Evolutionary conservation across 2,329 filamentous ascomycete species (phyloP).

Genomic region (Bipolaris gigantea): DNA sequence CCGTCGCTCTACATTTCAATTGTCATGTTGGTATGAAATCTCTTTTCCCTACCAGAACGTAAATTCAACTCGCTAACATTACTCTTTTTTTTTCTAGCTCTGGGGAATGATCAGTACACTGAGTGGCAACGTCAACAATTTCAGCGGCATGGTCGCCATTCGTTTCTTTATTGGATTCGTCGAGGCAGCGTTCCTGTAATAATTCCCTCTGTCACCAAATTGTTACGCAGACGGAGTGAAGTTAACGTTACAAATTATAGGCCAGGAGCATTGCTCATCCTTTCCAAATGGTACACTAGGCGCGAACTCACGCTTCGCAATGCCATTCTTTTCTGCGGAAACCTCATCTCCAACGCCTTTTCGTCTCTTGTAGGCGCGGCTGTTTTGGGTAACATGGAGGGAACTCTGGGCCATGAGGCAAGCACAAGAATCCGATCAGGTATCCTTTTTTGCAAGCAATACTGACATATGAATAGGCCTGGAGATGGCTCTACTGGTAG

Average conservation of each 20-base stretch:
- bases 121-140: constrained; percentile 38
- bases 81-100: constrained; percentile 1
- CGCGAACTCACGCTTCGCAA: constrained; percentile 49
- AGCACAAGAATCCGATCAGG: not conserved
- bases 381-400: constrained; percentile 45
- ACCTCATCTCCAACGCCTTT: constrained; percentile 49
- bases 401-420: constrained; percentile 32
- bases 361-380: constrained; percentile 50
- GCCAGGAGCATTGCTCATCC: constrained; percentile 64
- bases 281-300: constrained; percentile 69
- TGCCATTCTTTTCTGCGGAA: constrained; percentile 48
- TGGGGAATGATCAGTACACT: constrained; percentile 47
- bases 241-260: not conserved
- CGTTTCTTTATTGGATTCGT: constrained; percentile 45
- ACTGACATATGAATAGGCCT: constrained; percentile 28
- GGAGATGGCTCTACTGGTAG: constrained; percentile 44
- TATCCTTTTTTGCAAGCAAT: not conserved
- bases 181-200: constrained; percentile 53
- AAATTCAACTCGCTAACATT: not conserved
- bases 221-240: not conserved
- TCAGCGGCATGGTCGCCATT: constrained; percentile 43
- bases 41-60: not conserved
- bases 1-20: constrained; percentile 42
- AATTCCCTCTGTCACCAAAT: not conserved
- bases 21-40: constrained; percentile 36